Evolutionary conservation across 73 alveolate species (phyloP).

Genomic region (Paramecium bursaria): DNA sequence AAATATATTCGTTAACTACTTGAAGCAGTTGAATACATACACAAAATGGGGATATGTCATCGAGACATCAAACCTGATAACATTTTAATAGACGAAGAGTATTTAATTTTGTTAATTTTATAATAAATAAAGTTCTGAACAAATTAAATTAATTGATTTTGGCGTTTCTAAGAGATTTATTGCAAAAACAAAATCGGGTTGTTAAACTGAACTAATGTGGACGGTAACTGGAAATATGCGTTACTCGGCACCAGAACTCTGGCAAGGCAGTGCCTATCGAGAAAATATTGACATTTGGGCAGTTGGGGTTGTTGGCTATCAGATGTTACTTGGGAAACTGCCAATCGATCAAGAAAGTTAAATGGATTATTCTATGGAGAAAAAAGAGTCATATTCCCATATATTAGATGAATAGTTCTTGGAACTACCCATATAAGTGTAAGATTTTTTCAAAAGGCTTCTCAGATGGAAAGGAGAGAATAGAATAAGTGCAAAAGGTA

Average conservation of each 20-base stretch:
- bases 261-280: slow-evolving; percentile 82
- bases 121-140: too few relatives aligned
- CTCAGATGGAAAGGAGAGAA: slow-evolving; percentile 22
- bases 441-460: slow-evolving; percentile 26
- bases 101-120: too few relatives aligned
- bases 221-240: slow-evolving; percentile 86
- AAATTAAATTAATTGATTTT: slow-evolving; percentile 70
- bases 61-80: slow-evolving; percentile 71
- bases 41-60: slow-evolving; percentile 63
- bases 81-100: slow-evolving; percentile 54
- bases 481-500: slow-evolving; percentile 17
- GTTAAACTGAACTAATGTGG: slow-evolving; percentile 47
- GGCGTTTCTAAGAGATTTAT: slow-evolving; percentile 59
- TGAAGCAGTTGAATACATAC: slow-evolving; percentile 56
- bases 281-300: slow-evolving; percentile 94
- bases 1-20: slow-evolving; percentile 48
- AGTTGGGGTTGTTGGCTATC: slow-evolving; percentile 78
- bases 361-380: slow-evolving; percentile 6
- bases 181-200: background rate
- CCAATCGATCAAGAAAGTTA: slow-evolving; percentile 70
- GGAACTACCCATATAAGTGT: background rate
- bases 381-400: slow-evolving; percentile 7
- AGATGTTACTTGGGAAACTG: slow-evolving; percentile 67
- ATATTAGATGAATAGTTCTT: background rate
- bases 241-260: slow-evolving; percentile 94